These are phyloP conservation scores for Phytophthora pluvialis DNA, from an alignment of 352 stramenopile species.

Conservation along the genomic window DNA sequence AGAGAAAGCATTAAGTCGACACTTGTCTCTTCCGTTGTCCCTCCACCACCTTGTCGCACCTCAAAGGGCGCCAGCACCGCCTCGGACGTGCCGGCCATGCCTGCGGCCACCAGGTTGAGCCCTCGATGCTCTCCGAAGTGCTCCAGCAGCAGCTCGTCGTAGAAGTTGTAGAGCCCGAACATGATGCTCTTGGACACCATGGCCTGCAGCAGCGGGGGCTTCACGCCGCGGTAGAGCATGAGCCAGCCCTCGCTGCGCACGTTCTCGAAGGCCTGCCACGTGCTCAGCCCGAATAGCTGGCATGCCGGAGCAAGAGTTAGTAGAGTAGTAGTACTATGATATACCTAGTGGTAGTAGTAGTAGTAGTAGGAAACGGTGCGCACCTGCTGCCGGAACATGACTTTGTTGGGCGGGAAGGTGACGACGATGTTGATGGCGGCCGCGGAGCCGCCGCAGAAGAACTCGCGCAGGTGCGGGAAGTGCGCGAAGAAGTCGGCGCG, in stretches of 20 bases:
- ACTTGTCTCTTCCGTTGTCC: background rate
- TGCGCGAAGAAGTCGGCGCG: conserved; percentile 47
- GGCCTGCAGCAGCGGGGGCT: conserved; percentile 83
- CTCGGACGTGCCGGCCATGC: conserved; percentile 81
- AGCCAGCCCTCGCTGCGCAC: conserved; percentile 61
- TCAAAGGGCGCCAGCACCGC: conserved; percentile 88
- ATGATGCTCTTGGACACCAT: conserved; percentile 91
- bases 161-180: conserved; percentile 92
- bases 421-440: conserved; percentile 89
- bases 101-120: conserved; percentile 65
- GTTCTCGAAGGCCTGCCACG: conserved; percentile 72
- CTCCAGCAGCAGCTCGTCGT: conserved; percentile 62
- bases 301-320: background rate
- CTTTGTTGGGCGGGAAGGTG: conserved; percentile 90
- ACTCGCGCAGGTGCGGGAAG: conserved; percentile 81
- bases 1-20: too few relatives aligned
- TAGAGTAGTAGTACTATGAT: background rate
- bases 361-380: background rate
- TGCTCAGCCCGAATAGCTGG: conserved; percentile 81
- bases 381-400: conserved; percentile 92
- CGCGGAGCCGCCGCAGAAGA: conserved; percentile 78
- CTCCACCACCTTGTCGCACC: conserved; percentile 35
- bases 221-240: conserved; percentile 87
- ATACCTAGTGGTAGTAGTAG: background rate
- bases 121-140: conserved; percentile 50